Percentiles rank a stretch among this genome's conserved stretches.
phyloP scores from a whole-genome alignment of 441 rosid species.

The Macaranga tanarius region DNA sequence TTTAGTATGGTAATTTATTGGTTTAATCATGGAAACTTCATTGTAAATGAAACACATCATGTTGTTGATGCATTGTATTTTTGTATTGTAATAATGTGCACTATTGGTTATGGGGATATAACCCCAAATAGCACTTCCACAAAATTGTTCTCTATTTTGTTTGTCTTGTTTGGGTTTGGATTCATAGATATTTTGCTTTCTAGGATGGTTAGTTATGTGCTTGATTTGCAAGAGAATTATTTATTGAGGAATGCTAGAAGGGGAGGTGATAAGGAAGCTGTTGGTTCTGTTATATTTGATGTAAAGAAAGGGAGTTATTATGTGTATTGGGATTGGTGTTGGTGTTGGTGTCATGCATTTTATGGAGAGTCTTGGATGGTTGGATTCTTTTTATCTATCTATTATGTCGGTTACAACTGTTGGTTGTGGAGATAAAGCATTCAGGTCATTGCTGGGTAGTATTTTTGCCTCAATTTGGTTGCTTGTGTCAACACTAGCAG shows the following conservation, averaged over 20 bases:
- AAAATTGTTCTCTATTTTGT: slow-evolving; percentile 78
- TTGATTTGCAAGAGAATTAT: slow-evolving; percentile 88
- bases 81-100: slow-evolving; percentile 95
- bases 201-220: slow-evolving; percentile 84
- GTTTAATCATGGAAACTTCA: slow-evolving; percentile 51
- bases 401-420: slow-evolving; percentile 97
- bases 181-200: slow-evolving; percentile 74
- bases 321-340: slow-evolving; percentile 76
- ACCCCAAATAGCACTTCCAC: slow-evolving; percentile 62
- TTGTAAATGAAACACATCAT: slow-evolving; percentile 67
- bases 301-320: slow-evolving; percentile 88
- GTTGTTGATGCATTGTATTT: slow-evolving; percentile 88
- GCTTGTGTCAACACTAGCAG: slow-evolving; percentile 84
- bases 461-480: slow-evolving; percentile 84
- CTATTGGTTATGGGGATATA: slow-evolving; percentile 93
- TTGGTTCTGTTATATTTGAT: slow-evolving; percentile 64
- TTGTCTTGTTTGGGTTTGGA: slow-evolving; percentile 88
- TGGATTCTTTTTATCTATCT: slow-evolving; percentile 83
- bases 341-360: slow-evolving; percentile 84
- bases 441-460: slow-evolving; percentile 61
- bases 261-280: slow-evolving; percentile 35
- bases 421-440: slow-evolving; percentile 83
- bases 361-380: slow-evolving; percentile 75
- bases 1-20: slow-evolving; percentile 74
- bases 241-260: slow-evolving; percentile 56